Conservation (phyloP, 2,329 filamentous ascomycete genomes). For the Aspergillus floridensis region DNA sequence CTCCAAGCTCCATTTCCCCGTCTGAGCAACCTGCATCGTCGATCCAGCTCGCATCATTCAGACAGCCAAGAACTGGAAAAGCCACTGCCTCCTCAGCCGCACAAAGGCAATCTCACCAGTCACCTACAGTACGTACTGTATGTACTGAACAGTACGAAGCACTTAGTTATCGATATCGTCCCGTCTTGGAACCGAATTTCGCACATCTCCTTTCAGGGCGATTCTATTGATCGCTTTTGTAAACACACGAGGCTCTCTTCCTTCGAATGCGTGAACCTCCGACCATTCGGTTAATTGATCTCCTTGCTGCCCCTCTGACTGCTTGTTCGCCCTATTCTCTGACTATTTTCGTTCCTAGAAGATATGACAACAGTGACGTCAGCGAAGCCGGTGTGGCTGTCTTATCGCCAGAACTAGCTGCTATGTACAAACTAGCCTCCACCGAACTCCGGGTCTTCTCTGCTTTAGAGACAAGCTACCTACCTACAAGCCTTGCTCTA, state of each 20-base stretch:
- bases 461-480: background rate
- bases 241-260: background rate
- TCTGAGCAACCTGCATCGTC: background rate
- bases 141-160: background rate
- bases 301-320: background rate
- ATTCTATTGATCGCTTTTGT: background rate
- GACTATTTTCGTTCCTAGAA: background rate
- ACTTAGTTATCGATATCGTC: too few species aligned
- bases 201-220: background rate
- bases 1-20: slow-evolving; percentile 1
- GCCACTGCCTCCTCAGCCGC: slow-evolving; percentile 1
- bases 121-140: background rate
- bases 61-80: background rate
- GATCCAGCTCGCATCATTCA: background rate
- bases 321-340: background rate
- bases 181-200: too few species aligned
- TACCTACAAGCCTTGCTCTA: background rate
- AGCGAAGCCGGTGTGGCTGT: slow-evolving; percentile 1
- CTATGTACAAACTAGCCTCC: background rate
- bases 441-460: slow-evolving; percentile 14
- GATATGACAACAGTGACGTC: background rate
- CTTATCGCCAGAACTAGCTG: background rate
- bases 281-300: background rate
- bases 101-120: background rate
- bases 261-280: background rate